These are phyloP conservation scores for Erodium texanum DNA, from an alignment of 441 rosid species.

Conservation along the genomic window DNA sequence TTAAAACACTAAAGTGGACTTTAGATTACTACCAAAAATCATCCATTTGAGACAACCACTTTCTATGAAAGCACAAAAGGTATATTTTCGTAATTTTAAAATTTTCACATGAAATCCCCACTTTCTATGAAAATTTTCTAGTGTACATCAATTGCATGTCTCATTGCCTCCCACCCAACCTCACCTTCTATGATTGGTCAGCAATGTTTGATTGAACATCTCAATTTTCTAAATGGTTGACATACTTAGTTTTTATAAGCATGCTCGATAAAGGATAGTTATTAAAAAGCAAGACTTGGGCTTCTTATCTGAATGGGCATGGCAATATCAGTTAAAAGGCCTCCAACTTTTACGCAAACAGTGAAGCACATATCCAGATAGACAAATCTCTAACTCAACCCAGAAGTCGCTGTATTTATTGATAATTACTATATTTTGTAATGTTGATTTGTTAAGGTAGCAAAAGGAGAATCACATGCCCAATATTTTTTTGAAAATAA, in stretches of 20 bases:
- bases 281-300: not conserved
- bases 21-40: not conserved
- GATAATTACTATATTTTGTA: not conserved
- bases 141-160: not conserved
- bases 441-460: not conserved
- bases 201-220: not conserved
- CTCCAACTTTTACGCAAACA: slow-evolving; percentile 1
- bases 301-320: not conserved
- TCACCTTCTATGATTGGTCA: not conserved
- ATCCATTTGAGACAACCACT: not conserved
- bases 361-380: slow-evolving; percentile 3
- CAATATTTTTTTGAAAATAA: not conserved
- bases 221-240: not conserved
- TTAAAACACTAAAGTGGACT: slow-evolving; percentile 5
- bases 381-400: not conserved
- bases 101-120: not conserved
- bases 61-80: not conserved
- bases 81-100: not conserved
- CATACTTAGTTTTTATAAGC: not conserved
- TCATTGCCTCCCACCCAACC: not conserved
- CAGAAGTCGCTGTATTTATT: not conserved
- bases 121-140: not conserved
- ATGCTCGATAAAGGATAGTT: not conserved
- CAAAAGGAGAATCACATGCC: not conserved
- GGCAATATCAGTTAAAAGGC: not conserved